Percentiles rank a stretch among this genome's conserved stretches.
Evolutionary conservation across 2,329 filamentous ascomycete genomes (phyloP).

Genomic region (Stagonosporopsis chrysanthemi): DNA sequence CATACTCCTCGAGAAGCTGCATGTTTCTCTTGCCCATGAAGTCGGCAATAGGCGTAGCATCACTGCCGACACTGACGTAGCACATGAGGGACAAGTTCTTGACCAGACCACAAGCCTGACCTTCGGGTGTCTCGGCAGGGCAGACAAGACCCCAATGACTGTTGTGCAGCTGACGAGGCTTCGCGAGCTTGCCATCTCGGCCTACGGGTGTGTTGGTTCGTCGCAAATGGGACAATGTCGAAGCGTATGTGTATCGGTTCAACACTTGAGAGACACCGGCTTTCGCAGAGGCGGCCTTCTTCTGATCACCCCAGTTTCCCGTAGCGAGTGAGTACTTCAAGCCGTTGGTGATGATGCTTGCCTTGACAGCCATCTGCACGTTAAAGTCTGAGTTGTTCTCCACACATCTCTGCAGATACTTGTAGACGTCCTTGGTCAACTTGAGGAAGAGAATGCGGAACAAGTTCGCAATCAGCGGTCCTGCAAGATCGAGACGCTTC

Average conservation of each 20-base stretch:
- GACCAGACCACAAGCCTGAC: conserved; percentile 96
- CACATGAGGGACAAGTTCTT: conserved; percentile 99
- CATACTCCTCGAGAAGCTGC: conserved; percentile 95
- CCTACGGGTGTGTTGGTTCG: conserved; percentile 98
- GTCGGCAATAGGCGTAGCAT: conserved; percentile 86
- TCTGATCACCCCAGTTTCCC: conserved; percentile 99
- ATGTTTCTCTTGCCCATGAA: conserved; percentile 97
- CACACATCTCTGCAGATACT: conserved; percentile 90
- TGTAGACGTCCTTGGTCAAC: conserved; percentile 88
- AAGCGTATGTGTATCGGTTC: conserved; percentile 97
- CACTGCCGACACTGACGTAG: conserved; percentile 94
- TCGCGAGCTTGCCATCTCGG: conserved; percentile 96
- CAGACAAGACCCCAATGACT: conserved; percentile 98
- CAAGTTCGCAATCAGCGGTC: conserved; percentile 91
- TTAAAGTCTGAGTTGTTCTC: conserved; percentile 91
- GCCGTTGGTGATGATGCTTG: conserved; percentile 88
- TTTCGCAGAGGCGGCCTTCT: conserved; percentile 93
- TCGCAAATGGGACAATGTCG: conserved; percentile 93
- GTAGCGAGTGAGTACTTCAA: conserved; percentile 97
- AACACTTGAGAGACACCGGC: conserved; percentile 98
- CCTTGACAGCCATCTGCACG: conserved; percentile 87
- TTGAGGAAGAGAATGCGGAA: conserved; percentile 93
- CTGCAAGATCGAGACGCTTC: conserved; percentile 95
- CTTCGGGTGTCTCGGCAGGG: conserved; percentile 96
- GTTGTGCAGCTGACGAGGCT: conserved; percentile 96